Conservation (phyloP, 495 filamentous ascomycete species). For the Talaromyces ruber region DNA sequence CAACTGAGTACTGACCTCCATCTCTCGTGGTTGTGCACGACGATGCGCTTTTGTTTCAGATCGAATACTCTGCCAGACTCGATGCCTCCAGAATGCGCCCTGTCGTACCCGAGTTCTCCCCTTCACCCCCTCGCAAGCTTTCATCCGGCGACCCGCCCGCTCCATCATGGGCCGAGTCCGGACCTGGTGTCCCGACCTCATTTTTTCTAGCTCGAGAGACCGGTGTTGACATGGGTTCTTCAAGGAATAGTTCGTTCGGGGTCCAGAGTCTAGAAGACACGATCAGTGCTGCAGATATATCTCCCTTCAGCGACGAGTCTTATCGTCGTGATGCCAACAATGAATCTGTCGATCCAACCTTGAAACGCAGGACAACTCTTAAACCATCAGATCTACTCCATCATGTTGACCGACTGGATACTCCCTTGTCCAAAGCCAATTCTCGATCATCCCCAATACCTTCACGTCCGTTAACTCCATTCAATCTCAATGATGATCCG, state of each 20-base stretch:
- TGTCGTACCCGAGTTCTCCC: constrained; percentile 23
- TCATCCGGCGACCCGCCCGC: constrained; percentile 17
- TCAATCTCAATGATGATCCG: constrained; percentile 32
- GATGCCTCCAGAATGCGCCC: constrained; percentile 27
- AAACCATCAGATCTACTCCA: constrained; percentile 18
- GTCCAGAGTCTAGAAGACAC: constrained; percentile 57
- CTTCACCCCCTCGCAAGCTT: constrained; percentile 24
- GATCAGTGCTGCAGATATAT: constrained; percentile 21
- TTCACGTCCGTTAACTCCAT: constrained; percentile 38
- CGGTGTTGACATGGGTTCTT: constrained; percentile 15
- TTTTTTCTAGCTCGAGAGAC: constrained; percentile 40
- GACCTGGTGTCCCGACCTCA: constrained; percentile 26
- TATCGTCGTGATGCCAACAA: constrained; percentile 17
- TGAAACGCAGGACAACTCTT: constrained; percentile 26
- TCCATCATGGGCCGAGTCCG: constrained; percentile 26
- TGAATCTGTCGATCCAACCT: constrained; percentile 18
- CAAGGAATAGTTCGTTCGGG: constrained; percentile 45
- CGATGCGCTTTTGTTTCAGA: not conserved
- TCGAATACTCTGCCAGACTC: not conserved
- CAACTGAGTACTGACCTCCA: not conserved
- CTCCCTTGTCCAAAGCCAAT: constrained; percentile 13
- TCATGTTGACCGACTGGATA: constrained; percentile 11
- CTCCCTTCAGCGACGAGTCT: not conserved
- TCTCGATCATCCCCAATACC: constrained; percentile 16
- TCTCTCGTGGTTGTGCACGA: not conserved